A percentile compares a stretch with the other conserved stretches of the same genome.
Evolutionary conservation across 257 asterid species (phyloP).

Genomic region (Nicotiana sylvestris): DNA sequence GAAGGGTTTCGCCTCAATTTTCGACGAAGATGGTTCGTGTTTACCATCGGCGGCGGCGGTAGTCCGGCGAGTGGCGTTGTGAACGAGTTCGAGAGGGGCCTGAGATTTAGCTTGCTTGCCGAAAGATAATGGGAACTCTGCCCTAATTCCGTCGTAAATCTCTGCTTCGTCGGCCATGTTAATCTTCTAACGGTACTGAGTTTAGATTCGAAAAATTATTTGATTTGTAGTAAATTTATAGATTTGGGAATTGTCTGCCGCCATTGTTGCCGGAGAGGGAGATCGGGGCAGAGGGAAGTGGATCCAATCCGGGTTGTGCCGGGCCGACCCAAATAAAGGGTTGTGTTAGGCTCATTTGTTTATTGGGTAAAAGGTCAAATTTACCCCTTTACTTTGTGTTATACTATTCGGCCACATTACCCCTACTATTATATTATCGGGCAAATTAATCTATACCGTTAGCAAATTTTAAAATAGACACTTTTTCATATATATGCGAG

Average conservation of each 20-base stretch:
- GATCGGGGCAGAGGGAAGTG: not conserved
- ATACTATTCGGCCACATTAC: no score
- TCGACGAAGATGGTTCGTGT: slow-evolving; percentile 8
- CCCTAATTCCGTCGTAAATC: slow-evolving; percentile 65
- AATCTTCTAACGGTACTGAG: not conserved
- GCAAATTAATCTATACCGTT: no score
- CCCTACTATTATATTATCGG: no score
- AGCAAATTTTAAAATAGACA: no score
- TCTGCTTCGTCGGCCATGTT: slow-evolving; percentile 74
- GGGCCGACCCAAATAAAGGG: not conserved
- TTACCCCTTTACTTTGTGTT: no score
- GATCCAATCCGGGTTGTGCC: not conserved
- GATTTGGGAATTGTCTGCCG: slow-evolving; percentile 10
- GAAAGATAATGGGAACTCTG: slow-evolving; percentile 68
- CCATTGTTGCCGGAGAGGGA: slow-evolving; percentile 1
- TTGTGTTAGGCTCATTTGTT: no score
- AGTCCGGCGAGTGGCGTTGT: slow-evolving; percentile 78
- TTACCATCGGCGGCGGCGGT: slow-evolving; percentile 16
- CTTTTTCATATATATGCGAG: no score
- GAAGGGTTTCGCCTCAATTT: slow-evolving; percentile 23
- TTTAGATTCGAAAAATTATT: not conserved
- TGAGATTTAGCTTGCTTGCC: slow-evolving; percentile 78
- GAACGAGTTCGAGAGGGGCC: slow-evolving; percentile 58
- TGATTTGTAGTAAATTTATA: slow-evolving; percentile 24
- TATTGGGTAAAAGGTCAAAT: no score